Evolutionary conservation across 768 basidiomycete genomes (phyloP).

Genomic region (Xanthoconium stramineum): DNA sequence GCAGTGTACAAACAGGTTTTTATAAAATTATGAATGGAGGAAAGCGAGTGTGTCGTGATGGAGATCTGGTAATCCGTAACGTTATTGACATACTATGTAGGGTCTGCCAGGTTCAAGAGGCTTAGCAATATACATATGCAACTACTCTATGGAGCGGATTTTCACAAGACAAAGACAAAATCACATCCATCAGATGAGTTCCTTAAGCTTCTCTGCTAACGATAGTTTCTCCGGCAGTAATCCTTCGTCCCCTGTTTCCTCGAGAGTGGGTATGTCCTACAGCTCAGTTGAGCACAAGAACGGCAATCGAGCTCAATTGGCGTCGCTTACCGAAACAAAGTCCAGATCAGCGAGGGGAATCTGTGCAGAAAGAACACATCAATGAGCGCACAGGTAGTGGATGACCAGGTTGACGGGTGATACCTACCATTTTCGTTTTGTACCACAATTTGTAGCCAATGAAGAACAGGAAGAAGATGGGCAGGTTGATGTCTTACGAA

Average conservation of each 20-base stretch:
- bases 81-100: too few species aligned
- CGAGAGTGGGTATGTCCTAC: slow-evolving; percentile 63
- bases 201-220: not conserved
- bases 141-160: too few species aligned
- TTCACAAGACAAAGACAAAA: too few species aligned
- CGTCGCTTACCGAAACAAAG: slow-evolving; percentile 54
- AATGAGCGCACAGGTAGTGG: not conserved
- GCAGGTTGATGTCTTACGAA: slow-evolving; percentile 37
- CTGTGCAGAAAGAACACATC: slow-evolving; percentile 2
- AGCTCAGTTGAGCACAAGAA: not conserved
- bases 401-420: too few species aligned
- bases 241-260: slow-evolving; percentile 56
- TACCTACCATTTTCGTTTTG: slow-evolving; percentile 21
- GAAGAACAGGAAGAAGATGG: slow-evolving; percentile 44
- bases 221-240: slow-evolving; percentile 14
- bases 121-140: too few species aligned
- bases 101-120: too few species aligned
- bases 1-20: too few species aligned
- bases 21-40: too few species aligned
- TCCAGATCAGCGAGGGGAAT: slow-evolving; percentile 52
- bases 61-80: too few species aligned
- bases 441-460: slow-evolving; percentile 40
- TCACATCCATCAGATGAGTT: slow-evolving; percentile 4
- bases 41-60: too few species aligned
- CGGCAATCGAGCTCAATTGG: not conserved